Evolutionary conservation across 176 grass and related monocot species (phyloP).

Genomic region (Olyra latifolia): DNA sequence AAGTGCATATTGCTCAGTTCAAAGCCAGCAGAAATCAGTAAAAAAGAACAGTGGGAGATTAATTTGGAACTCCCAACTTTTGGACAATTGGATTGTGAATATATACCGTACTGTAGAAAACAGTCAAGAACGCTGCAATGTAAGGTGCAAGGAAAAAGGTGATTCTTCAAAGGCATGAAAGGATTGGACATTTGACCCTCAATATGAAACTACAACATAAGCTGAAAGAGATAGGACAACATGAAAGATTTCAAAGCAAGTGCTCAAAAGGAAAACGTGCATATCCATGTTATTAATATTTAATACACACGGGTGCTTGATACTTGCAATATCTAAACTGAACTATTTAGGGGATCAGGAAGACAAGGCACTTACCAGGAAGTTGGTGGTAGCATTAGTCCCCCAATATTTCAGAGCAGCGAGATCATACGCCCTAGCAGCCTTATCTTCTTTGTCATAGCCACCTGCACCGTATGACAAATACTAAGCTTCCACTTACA

Average conservation of each 20-base stretch:
- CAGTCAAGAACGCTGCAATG: neutral
- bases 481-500: neutral
- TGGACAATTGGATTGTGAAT: neutral
- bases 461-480: conserved; percentile 58
- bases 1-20: neutral
- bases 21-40: neutral
- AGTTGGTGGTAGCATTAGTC: conserved; percentile 66
- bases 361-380: conserved; percentile 47
- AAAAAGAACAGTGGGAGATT: neutral
- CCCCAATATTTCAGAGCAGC: conserved; percentile 96
- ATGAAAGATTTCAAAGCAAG: conserved; percentile 15
- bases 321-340: neutral
- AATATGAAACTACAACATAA: neutral
- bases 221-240: neutral
- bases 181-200: neutral
- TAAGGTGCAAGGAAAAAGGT: neutral
- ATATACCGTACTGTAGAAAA: neutral
- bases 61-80: neutral
- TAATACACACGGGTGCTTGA: neutral
- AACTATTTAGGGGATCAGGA: neutral
- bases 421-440: conserved; percentile 90
- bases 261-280: neutral
- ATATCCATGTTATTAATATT: neutral
- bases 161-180: neutral
- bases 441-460: conserved; percentile 90